Percentiles rank a stretch among this genome's conserved stretches.
phyloP scores from a whole-genome alignment of 2,329 filamentous ascomycete species.

The Alternaria incomplexa region DNA sequence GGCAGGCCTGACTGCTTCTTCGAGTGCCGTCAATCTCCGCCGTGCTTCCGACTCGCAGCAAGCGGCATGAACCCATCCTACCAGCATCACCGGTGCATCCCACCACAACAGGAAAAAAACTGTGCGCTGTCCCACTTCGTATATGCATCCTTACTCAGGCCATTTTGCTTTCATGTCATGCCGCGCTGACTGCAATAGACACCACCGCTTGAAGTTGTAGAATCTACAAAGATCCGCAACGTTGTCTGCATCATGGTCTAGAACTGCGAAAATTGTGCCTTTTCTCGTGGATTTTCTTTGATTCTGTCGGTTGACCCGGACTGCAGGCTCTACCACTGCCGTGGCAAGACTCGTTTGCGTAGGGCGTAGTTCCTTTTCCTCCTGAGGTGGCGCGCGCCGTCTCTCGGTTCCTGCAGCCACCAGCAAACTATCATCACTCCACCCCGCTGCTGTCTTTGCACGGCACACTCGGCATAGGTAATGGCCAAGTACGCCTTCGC shows the following conservation, averaged over 20 bases:
- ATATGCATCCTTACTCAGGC: neutral
- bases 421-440: slow-evolving; percentile 1
- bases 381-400: slow-evolving; percentile 2
- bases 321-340: neutral
- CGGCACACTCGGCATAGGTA: slow-evolving; percentile 1
- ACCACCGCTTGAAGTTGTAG: neutral
- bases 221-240: neutral
- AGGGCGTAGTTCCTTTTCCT: neutral
- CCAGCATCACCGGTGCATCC: neutral
- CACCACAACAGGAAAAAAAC: slow-evolving; percentile 4
- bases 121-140: slow-evolving; percentile 5
- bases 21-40: neutral
- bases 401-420: slow-evolving; percentile 5
- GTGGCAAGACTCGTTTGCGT: neutral
- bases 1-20: neutral
- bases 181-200: neutral
- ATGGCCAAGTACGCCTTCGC: slow-evolving; percentile 5
- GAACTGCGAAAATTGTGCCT: neutral
- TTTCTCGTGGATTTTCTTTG: neutral
- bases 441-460: slow-evolving; percentile 1
- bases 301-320: neutral
- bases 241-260: neutral
- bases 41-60: neutral
- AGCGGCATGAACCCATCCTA: neutral
- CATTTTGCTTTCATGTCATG: slow-evolving; percentile 2